Conservation (phyloP, 768 basidiomycete species). For the Tricholoma sp. region DNA sequence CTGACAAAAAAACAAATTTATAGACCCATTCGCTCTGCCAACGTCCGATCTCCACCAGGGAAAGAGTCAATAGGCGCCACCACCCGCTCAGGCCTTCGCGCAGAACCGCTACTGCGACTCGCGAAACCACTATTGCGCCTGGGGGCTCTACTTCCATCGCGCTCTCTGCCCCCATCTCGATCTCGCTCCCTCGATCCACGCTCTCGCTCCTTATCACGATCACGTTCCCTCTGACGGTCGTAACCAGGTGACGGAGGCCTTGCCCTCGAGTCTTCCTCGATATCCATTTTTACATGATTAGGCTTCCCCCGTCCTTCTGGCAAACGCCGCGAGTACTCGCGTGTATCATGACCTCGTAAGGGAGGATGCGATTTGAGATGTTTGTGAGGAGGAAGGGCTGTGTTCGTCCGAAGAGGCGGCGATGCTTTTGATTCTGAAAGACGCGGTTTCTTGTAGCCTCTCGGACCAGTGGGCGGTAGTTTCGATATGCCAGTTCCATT, state of each 20-base stretch:
- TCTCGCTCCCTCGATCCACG: constrained; percentile 30
- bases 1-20: constrained; percentile 24
- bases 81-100: constrained; percentile 28
- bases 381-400: constrained; percentile 23
- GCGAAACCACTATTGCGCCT: constrained; percentile 40
- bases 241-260: constrained; percentile 37
- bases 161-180: constrained; percentile 27
- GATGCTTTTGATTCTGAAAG: constrained; percentile 48
- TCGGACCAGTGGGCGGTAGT: constrained; percentile 71
- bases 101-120: constrained; percentile 29
- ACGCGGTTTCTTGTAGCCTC: constrained; percentile 77
- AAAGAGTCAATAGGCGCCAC: constrained; percentile 27
- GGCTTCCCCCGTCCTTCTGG: constrained; percentile 19
- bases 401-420: constrained; percentile 22
- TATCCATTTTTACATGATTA: constrained; percentile 42
- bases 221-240: constrained; percentile 25
- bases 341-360: constrained; percentile 13
- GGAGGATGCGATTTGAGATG: constrained; percentile 9
- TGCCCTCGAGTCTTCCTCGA: constrained; percentile 47
- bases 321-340: constrained; percentile 20
- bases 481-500: constrained; percentile 37
- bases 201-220: constrained; percentile 32
- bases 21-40: constrained; percentile 81
- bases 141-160: constrained; percentile 24
- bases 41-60: constrained; percentile 65